Base-by-base conservation (phyloP, 2,329 filamentous ascomycete species). In the Fusarium hostae region DNA sequence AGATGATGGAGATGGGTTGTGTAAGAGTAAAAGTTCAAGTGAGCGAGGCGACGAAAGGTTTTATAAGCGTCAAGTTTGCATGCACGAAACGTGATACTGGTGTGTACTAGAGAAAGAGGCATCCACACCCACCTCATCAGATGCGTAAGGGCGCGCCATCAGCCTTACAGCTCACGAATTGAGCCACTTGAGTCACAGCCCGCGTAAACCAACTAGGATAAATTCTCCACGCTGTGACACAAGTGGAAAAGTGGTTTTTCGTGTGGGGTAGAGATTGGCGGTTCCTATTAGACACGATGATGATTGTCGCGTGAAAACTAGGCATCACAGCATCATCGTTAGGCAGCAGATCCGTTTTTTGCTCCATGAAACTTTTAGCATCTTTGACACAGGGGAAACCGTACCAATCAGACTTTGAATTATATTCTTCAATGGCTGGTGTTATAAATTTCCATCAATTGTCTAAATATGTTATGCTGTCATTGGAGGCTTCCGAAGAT, bases 111-210 rank as follows among this genome's bases (percentile, higher is more conserved):
- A 32, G 39, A 47, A 51, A 63, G 65, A 68, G 63, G 54, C 63
- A 44, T 54, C 47, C 65, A 54, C 44, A 63, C 30, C 37, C 39
- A 30, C 48, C 35, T 34, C n/a, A 43, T 32, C 26, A 26, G 26
- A 28, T 39, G 35, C n/a, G 30, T 20, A 44, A 43, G 13, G 57
- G 41, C 22, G 24, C 15, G 37, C 63, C 50, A 59, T 68, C 63
- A 68, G 65, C 65, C 63, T 57, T 68, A 68, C 64, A 22, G 48
- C 48, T 52, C 47, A 47, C 6, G 54, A 34, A 20, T 28, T 43
- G 58, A 26, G 20, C 40, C 32, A 60, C 44, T 51, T 71, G 68
- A 71, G 51, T 71, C 68, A 70, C 68, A 71, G 52, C 48, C 57
- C 68, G 67, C 47, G 35, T 18, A 50, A 22, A 40, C 18, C 35